phyloP scores from a whole-genome alignment of 169 alveolate species.

The Perkinsus marinus region DNA sequence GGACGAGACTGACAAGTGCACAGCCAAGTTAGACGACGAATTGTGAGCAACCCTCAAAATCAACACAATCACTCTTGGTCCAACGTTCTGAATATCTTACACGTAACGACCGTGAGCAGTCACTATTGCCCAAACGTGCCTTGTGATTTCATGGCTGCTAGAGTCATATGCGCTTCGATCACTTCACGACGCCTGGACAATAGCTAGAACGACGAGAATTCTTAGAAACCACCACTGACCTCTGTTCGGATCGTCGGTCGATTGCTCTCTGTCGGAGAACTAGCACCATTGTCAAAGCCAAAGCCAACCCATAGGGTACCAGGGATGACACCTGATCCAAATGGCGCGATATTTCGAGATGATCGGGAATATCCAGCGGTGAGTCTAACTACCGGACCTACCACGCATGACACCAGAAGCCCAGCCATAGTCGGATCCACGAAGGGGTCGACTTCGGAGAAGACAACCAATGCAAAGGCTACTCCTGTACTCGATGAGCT shows the following conservation, averaged over 20 bases:
- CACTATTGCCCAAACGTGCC: background rate
- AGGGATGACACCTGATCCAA: background rate
- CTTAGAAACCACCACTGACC: background rate
- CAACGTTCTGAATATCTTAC: too few relatives aligned
- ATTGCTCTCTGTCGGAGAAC: background rate
- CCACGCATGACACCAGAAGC: background rate
- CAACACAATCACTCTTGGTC: too few relatives aligned
- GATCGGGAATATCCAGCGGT: background rate
- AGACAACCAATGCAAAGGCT: background rate
- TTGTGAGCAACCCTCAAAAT: too few relatives aligned
- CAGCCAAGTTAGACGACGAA: too few relatives aligned
- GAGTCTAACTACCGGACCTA: background rate
- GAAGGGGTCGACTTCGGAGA: background rate
- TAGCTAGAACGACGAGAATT: background rate
- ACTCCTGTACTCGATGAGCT: background rate
- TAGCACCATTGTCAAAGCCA: background rate
- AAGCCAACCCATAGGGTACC: background rate
- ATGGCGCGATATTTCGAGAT: background rate
- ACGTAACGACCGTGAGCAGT: too few relatives aligned
- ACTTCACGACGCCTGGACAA: background rate
- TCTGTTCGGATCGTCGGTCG: background rate
- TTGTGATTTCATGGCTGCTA: background rate
- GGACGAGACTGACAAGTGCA: too few relatives aligned
- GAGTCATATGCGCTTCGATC: background rate
- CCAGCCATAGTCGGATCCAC: background rate